Evolutionary conservation across 169 alveolate species (phyloP), one percentile per base, ranked within the genome.

Genomic region (Eimeria mitis): DNA sequence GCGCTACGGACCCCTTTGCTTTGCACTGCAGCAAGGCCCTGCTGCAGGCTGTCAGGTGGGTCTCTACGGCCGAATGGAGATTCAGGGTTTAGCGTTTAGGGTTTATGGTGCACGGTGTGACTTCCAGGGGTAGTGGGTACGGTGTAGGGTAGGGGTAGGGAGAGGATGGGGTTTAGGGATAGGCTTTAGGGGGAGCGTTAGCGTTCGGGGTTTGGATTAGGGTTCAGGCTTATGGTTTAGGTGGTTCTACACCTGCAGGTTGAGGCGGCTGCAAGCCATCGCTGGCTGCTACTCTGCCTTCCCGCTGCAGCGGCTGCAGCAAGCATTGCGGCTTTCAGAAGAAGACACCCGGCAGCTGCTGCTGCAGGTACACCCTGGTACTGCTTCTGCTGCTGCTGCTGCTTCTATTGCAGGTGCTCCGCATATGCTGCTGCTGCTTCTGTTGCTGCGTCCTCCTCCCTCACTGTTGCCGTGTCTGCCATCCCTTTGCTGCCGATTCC

Each of bases 281-380:
- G n/a, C 91, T 31, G 6, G 31, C 37, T 84, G 73, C 44, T 84
- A 84, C 47, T 84, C 91, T 9, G 91, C 61, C 54, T 84, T 84
- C 37, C 76, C 91, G 78, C 91, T 84, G 59, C 37, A 34, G 78
- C 73, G 91, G 91, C 75, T 84, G 91, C 78, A 84, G 37, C 76
- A 84, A 59, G 42, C 91, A n/a, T 49, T 84, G 78, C 76, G 91
- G 47, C 91, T 84, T 25, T 84, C 91, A 34, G 73, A 56, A 31
- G 52, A 59, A 54, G 91, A 34, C 76, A 84, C 91, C 54, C 49
- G 54, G 56, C 31, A 59, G 34, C 75, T 84, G 49, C 78, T 84
- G 49, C 65, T 84, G 91, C 76, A 84, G 91, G 91, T 59, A 34
- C 54, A 31, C 71, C 54, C 31, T n/a, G 59, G 34, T 84, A 44